phyloP scores from a whole-genome alignment of 192 early-diverging fungal genomes.

The Coemansia sp. region DNA sequence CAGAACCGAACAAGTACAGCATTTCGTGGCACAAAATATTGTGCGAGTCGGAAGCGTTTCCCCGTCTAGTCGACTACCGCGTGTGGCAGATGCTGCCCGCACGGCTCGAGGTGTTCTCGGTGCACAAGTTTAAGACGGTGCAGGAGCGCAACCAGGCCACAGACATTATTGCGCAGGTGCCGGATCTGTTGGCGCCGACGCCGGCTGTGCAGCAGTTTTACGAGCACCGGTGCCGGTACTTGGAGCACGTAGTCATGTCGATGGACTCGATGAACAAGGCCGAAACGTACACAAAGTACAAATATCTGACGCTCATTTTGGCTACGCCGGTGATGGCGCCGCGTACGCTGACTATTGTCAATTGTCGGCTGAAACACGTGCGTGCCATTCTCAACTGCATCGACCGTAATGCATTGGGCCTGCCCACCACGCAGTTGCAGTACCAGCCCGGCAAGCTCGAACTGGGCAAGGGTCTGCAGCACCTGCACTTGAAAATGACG shows the following conservation, averaged over 20 bases:
- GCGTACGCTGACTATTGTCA: conserved; percentile 50
- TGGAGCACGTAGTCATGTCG: conserved; percentile 54
- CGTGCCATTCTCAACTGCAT: conserved; percentile 55
- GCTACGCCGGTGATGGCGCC: conserved; percentile 52
- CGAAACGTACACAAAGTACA: conserved; percentile 55
- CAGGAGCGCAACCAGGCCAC: conserved; percentile 54
- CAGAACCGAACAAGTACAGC: conserved; percentile 49
- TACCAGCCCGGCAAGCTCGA: conserved; percentile 47
- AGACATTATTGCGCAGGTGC: conserved; percentile 51
- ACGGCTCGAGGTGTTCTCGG: conserved; percentile 46
- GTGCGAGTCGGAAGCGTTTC: conserved; percentile 42
- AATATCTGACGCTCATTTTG: conserved; percentile 46
- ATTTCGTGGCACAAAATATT: conserved; percentile 48
- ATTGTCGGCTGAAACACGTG: conserved; percentile 52
- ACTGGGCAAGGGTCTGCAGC: conserved; percentile 38
- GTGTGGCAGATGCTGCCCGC: conserved; percentile 56
- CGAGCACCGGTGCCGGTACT: conserved; percentile 48
- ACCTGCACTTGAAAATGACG: conserved; percentile 51
- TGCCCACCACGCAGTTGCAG: conserved; percentile 37
- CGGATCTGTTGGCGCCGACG: conserved; percentile 44
- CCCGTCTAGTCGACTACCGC: conserved; percentile 40
- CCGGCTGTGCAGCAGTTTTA: conserved; percentile 53
- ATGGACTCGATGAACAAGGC: conserved; percentile 56
- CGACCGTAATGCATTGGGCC: conserved; percentile 50
- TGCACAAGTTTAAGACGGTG: conserved; percentile 48